A percentile compares a stretch with the other conserved stretches of the same genome.
Conservation (phyloP, 2,329 filamentous ascomycete genomes). For the Phyllosticta citriasiana region DNA sequence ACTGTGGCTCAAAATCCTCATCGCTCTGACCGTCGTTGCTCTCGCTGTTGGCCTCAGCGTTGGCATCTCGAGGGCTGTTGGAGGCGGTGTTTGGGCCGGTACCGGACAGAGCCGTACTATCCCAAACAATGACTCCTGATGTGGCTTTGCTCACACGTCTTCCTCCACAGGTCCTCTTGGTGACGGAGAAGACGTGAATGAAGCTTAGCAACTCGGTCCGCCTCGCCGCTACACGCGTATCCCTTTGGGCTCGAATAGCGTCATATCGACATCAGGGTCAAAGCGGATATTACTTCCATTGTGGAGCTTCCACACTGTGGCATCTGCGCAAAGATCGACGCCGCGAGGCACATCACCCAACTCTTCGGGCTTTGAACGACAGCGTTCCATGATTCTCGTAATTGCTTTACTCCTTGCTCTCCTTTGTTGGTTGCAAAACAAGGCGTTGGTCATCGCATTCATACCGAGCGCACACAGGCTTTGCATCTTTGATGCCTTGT, state of each 20-base stretch:
- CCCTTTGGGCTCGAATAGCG: background rate
- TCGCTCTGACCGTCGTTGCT: conserved; percentile 36
- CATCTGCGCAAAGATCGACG: background rate
- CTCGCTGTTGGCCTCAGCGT: conserved; percentile 39
- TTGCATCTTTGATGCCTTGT: background rate
- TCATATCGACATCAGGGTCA: background rate
- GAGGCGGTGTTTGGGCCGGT: conserved; percentile 36
- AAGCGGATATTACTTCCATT: background rate
- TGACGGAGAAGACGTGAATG: background rate
- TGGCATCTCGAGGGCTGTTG: conserved; percentile 39
- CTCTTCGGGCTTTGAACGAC: background rate
- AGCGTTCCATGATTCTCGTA: background rate
- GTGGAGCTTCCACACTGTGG: background rate
- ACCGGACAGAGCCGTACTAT: conserved; percentile 28
- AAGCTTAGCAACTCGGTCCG: background rate
- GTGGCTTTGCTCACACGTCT: background rate
- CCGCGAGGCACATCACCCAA: background rate
- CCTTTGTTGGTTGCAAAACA: background rate
- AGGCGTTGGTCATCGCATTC: background rate
- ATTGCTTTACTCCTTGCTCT: background rate
- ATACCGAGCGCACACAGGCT: background rate
- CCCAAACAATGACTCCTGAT: conserved; percentile 8
- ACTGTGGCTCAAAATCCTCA: conserved; percentile 34
- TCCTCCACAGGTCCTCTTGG: background rate
- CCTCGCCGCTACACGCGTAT: background rate